Conservation (phyloP, 2,329 filamentous ascomycete genomes). For the Grosmannia huntii region DNA sequence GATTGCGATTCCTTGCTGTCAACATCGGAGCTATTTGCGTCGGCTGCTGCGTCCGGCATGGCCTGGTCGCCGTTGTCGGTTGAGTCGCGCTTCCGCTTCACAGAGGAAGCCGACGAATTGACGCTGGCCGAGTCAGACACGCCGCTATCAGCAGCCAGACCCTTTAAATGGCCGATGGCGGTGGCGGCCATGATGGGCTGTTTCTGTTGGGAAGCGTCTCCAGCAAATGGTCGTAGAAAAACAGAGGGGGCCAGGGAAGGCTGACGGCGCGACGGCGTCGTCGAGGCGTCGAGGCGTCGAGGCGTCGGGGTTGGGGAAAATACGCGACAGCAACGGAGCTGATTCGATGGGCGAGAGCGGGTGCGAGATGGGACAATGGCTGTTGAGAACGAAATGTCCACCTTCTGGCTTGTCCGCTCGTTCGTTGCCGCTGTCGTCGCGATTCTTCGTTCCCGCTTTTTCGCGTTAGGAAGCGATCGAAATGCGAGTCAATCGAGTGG, state of each 20-base stretch:
- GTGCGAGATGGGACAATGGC: background rate
- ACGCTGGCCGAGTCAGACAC: constrained; percentile 15
- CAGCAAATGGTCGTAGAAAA: background rate
- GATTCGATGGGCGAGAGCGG: background rate
- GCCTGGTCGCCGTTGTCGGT: constrained; percentile 22
- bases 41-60: constrained; percentile 6
- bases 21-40: background rate
- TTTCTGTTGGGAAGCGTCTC: background rate
- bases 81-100: constrained; percentile 48
- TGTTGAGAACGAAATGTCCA: background rate
- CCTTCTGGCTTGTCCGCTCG: background rate
- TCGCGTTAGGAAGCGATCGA: constrained; percentile 1
- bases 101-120: constrained; percentile 16
- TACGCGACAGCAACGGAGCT: background rate
- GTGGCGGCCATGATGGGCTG: constrained; percentile 19
- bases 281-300: background rate
- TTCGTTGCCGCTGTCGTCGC: background rate
- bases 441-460: constrained; percentile 3
- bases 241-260: background rate
- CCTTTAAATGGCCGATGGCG: constrained; percentile 18
- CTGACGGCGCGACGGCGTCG: background rate
- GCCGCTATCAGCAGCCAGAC: constrained; percentile 16
- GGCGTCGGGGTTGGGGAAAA: background rate
- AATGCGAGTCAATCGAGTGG: constrained; percentile 1
- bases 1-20: background rate